Evolutionary conservation across 1,284 basidiomycete species (phyloP).

Genomic region (Microbotryomycetes sp.): DNA sequence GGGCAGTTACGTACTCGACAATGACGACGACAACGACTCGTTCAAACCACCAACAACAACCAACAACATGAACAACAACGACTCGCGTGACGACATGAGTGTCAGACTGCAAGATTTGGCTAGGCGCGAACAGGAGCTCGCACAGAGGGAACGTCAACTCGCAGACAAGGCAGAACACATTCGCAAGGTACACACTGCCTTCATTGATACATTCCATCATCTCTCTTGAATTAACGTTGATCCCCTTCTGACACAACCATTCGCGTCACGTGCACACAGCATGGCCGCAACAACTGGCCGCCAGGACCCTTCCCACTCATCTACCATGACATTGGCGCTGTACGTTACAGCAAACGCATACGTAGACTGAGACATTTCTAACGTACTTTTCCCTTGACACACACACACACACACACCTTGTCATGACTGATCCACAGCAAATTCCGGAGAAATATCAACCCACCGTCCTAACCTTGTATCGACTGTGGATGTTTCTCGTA

Average conservation of each 20-base stretch:
- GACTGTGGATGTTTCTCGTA: slow-evolving; percentile 47
- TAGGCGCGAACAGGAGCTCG: slow-evolving; percentile 70
- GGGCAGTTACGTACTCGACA: slow-evolving; percentile 1
- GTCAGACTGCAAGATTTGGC: slow-evolving; percentile 57
- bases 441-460: slow-evolving; percentile 74
- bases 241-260: neutral
- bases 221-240: no score
- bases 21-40: neutral
- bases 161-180: slow-evolving; percentile 56
- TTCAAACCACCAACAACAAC: neutral
- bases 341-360: slow-evolving; percentile 50
- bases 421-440: slow-evolving; percentile 46
- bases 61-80: slow-evolving; percentile 6
- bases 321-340: slow-evolving; percentile 77
- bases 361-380: neutral
- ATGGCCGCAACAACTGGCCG: slow-evolving; percentile 86
- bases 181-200: slow-evolving; percentile 44
- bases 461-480: slow-evolving; percentile 73
- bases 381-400: neutral
- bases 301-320: slow-evolving; percentile 68
- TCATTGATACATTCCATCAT: neutral
- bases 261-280: slow-evolving; percentile 29
- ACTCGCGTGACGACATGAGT: slow-evolving; percentile 43
- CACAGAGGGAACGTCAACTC: slow-evolving; percentile 65
- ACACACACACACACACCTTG: neutral